Conservation (phyloP, 495 filamentous ascomycete species). For the Aspergillus affinis region DNA sequence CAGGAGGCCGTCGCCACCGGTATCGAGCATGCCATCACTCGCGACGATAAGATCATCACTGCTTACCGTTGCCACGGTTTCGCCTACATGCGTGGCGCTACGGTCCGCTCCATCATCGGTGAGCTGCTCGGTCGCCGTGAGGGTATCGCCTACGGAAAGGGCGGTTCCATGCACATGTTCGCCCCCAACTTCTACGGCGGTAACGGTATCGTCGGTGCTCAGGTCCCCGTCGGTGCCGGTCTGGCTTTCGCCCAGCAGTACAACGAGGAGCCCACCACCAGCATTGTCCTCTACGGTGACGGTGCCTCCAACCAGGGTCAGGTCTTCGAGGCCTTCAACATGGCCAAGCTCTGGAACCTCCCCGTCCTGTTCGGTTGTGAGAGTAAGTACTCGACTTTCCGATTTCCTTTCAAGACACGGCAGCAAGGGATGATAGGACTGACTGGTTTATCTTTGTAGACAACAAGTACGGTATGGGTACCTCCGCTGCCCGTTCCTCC, state of each 20-base stretch:
- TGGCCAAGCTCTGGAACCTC: conserved; percentile 98
- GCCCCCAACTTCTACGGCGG: conserved; percentile 96
- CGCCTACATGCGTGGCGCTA: conserved; percentile 92
- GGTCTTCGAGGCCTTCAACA: conserved; percentile 99
- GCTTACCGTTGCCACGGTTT: conserved; percentile 99
- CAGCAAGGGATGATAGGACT: conserved; percentile 15
- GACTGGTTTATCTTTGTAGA: conserved; percentile 50
- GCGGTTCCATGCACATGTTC: conserved; percentile 99
- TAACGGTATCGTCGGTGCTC: conserved; percentile 98
- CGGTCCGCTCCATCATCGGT: conserved; percentile 90
- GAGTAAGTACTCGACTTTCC: conserved; percentile 61
- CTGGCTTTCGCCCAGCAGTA: conserved; percentile 98
- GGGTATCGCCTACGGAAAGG: conserved; percentile 98
- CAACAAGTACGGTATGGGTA: conserved; percentile 99
- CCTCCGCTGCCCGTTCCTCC: conserved; percentile 87
- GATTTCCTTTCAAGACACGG: background rate
- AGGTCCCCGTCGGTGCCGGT: conserved; percentile 96
- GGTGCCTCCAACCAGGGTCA: conserved; percentile 98
- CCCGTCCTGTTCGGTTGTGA: conserved; percentile 96
- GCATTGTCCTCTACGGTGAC: conserved; percentile 91
- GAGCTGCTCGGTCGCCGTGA: conserved; percentile 92
- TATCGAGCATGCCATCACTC: conserved; percentile 93
- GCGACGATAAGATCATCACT: conserved; percentile 91
- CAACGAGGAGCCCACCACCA: conserved; percentile 76
- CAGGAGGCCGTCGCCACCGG: conserved; percentile 97